These are phyloP conservation scores for Penicillium psychrosexuale DNA, from an alignment of 2,329 filamentous ascomycete species.

Conservation along the genomic window DNA sequence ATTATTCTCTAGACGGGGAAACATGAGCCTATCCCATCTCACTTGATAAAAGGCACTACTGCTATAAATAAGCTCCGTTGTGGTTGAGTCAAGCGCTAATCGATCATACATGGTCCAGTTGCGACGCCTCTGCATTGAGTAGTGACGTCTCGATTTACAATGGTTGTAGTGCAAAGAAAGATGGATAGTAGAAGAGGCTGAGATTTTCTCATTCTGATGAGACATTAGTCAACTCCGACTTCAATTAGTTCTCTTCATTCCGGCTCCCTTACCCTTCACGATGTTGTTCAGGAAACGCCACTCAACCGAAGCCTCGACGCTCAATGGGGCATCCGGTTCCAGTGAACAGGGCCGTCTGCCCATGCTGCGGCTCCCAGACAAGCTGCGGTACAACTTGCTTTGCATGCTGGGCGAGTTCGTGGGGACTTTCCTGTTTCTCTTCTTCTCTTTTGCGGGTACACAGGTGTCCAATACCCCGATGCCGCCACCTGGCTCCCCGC, in stretches of 20 bases:
- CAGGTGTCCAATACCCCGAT: conserved; percentile 46
- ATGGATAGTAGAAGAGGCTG: neutral
- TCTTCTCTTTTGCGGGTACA: conserved; percentile 48
- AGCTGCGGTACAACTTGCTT: conserved; percentile 45
- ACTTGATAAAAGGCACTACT: neutral
- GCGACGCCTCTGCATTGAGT: neutral
- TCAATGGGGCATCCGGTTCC: conserved; percentile 4
- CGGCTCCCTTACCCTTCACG: neutral
- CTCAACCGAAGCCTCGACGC: conserved; percentile 8
- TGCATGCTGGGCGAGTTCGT: conserved; percentile 51
- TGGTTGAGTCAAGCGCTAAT: neutral
- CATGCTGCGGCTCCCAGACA: conserved; percentile 36
- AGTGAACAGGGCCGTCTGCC: conserved; percentile 26
- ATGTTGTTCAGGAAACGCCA: conserved; percentile 16
- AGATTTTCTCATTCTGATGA: neutral
- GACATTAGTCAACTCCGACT: neutral
- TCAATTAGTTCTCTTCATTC: neutral
- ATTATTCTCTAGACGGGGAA: conserved; percentile 1
- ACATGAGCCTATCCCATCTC: neutral
- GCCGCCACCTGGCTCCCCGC: conserved; percentile 30
- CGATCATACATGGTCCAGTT: conserved; percentile 14
- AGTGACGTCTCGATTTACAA: conserved; percentile 17
- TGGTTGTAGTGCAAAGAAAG: neutral
- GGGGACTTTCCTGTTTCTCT: conserved; percentile 52
- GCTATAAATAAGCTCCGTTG: neutral